phyloP scores from a whole-genome alignment of 176 grass and related monocot genomes.

The Canna indica region DNA sequence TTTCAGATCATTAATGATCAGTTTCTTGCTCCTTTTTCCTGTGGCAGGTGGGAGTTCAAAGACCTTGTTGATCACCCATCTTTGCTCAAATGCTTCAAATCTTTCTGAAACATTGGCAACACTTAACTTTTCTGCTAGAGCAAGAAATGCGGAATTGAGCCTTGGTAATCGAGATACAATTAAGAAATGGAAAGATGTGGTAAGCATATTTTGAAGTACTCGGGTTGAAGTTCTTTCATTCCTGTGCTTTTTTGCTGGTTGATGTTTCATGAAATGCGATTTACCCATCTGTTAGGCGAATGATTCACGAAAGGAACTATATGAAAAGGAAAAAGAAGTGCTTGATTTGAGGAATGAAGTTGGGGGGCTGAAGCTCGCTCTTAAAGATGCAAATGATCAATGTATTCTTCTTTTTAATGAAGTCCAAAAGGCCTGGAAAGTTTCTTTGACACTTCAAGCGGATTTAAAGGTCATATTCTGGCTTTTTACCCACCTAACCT shows the following conservation, averaged over 20 bases:
- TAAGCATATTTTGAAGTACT: conserved; percentile 32
- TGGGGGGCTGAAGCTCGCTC: conserved; percentile 60
- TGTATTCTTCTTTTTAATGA: conserved; percentile 79
- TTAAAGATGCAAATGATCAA: conserved; percentile 80
- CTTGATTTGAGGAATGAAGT: conserved; percentile 65
- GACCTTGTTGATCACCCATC: conserved; percentile 79
- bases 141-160: conserved; percentile 92
- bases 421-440: conserved; percentile 86
- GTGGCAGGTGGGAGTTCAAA: conserved; percentile 71
- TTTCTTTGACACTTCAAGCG: conserved; percentile 80
- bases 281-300: conserved; percentile 62
- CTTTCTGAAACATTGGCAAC: conserved; percentile 73
- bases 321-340: conserved; percentile 89
- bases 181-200: conserved; percentile 99
- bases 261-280: conserved; percentile 3
- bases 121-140: conserved; percentile 84
- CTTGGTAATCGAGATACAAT: conserved; percentile 98
- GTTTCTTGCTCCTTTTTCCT: conserved; percentile 17
- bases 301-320: conserved; percentile 93
- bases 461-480: conserved; percentile 70
- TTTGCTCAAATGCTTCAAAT: conserved; percentile 89
- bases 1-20: not conserved
- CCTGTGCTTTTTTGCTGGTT: not conserved
- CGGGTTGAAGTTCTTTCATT: conserved; percentile 5
- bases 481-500: not conserved